phyloP scores from a whole-genome alignment of 805 yeast species.

The Wickerhamiella nectarea region DNA sequence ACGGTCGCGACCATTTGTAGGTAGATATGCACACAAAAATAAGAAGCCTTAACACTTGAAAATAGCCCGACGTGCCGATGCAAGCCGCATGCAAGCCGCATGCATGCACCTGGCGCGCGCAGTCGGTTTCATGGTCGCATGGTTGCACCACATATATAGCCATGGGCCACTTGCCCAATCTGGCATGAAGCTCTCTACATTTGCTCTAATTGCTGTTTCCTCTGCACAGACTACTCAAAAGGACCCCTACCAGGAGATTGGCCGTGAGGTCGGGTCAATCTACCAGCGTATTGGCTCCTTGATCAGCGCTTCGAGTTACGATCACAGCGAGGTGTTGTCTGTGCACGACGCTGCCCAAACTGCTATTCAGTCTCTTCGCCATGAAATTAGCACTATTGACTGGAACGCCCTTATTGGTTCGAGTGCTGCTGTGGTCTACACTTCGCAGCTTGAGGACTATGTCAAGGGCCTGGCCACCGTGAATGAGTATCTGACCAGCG shows the following conservation, averaged over 20 bases:
- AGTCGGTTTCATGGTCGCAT: background rate
- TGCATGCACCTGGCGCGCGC: too few species aligned
- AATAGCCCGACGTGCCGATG: too few species aligned
- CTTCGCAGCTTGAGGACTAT: slow-evolving; percentile 13
- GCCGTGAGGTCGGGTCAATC: slow-evolving; percentile 53
- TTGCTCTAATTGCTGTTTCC: slow-evolving; percentile 1
- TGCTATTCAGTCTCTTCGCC: slow-evolving; percentile 12
- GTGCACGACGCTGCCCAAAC: slow-evolving; percentile 10
- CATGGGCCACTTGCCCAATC: too few species aligned
- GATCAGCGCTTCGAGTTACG: slow-evolving; percentile 11
- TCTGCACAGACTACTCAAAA: background rate
- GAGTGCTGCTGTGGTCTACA: slow-evolving; percentile 14
- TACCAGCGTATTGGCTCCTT: slow-evolving; percentile 66
- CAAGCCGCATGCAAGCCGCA: too few species aligned
- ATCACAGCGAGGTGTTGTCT: slow-evolving; percentile 9
- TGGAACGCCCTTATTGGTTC: slow-evolving; percentile 15
- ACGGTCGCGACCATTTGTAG: slow-evolving; percentile 13
- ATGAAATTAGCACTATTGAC: slow-evolving; percentile 12
- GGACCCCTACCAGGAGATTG: slow-evolving; percentile 34
- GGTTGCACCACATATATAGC: background rate
- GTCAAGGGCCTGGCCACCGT: slow-evolving; percentile 11
- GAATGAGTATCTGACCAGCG: slow-evolving; percentile 6
- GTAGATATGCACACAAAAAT: background rate
- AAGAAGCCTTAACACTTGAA: background rate
- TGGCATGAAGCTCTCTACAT: slow-evolving; percentile 5